Evolutionary conservation across 176 grass and related monocot genomes (phyloP), one percentile per base, ranked within the genome.

Genomic region (Hordeum marinum): DNA sequence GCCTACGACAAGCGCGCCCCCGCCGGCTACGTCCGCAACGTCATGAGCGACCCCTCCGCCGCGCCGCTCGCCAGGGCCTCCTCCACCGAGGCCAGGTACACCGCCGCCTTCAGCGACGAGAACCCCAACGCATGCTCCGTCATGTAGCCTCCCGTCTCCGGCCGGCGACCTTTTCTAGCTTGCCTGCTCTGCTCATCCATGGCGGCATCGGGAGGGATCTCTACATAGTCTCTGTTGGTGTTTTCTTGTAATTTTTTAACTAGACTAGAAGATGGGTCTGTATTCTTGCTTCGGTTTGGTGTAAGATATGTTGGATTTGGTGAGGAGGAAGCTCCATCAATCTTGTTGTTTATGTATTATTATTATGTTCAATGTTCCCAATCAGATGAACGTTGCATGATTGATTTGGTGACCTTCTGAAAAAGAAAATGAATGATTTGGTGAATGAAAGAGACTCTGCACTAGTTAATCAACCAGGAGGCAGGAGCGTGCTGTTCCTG

Each of bases 1-100:
- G 91, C 89, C n/a, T 97, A 97, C 85, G 94, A 97, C 83, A 90
- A 92, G 85, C 90, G 75, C 65, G 94, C 94, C 0, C 94, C 94
- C 2, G 70, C 94, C 0, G 94, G 94, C 23, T 92, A 97, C 79
- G 94, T 97, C 21, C 88, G 94, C 60, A 90, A 94, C 78, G 92
- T 94, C 24, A 42, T 83, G 48, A 40, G 75, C 29, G 76, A 97
- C 87, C 94, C 94, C 26, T 83, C 43, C 29, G 79, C 83, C 8
- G 94, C 87, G 25, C 94, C 92, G 27, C 91, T 97, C 1, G 92
- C 88, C 9, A 68, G 94, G 35, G 94, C 94, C 4, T 88, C 87
- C 41, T 97, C 94, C 14, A 87, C 89, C 6, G 94, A 97, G 88
- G 86, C 32, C 50, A 54, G 85, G 32, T 97, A 97, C 85, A 84